Conservation (phyloP, 2,329 filamentous ascomycete species). For the Pleomassaria siparia region DNA sequence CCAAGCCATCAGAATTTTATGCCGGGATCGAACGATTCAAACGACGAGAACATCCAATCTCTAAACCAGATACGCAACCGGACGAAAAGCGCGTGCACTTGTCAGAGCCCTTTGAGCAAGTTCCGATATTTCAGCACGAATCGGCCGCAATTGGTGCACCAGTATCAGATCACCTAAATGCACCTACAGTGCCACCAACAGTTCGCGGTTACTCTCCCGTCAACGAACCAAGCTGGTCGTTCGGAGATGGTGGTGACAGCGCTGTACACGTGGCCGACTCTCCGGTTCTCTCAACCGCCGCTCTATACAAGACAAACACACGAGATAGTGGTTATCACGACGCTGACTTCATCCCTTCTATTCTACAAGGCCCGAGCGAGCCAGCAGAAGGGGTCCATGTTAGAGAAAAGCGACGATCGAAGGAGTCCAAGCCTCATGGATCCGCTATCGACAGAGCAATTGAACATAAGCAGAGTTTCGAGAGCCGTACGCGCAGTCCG, state of each 20-base stretch:
- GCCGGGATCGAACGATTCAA: constrained; percentile 27
- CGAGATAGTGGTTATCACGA: constrained; percentile 50
- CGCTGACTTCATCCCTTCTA: constrained; percentile 14
- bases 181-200: constrained; percentile 6
- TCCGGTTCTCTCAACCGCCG: constrained; percentile 35
- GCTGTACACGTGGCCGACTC: constrained; percentile 50
- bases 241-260: constrained; percentile 47
- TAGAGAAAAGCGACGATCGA: constrained; percentile 22
- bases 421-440: constrained; percentile 23
- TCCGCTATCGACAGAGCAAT: constrained; percentile 6
- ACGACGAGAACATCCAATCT: constrained; percentile 36
- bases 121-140: constrained; percentile 8
- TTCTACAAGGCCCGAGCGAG: constrained; percentile 14
- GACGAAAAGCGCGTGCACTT: constrained; percentile 38
- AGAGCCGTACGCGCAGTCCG: constrained; percentile 22
- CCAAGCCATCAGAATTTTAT: constrained; percentile 10
- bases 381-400: constrained; percentile 16
- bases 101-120: constrained; percentile 14
- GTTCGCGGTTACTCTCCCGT: constrained; percentile 11
- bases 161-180: constrained; percentile 3
- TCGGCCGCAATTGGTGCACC: constrained; percentile 7
- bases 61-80: constrained; percentile 33
- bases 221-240: constrained; percentile 39
- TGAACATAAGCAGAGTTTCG: constrained; percentile 9
- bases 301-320: constrained; percentile 27